Evolutionary conservation across 805 yeast genomes (phyloP).

Genomic region (Cyberlindnera subsufficiens): DNA sequence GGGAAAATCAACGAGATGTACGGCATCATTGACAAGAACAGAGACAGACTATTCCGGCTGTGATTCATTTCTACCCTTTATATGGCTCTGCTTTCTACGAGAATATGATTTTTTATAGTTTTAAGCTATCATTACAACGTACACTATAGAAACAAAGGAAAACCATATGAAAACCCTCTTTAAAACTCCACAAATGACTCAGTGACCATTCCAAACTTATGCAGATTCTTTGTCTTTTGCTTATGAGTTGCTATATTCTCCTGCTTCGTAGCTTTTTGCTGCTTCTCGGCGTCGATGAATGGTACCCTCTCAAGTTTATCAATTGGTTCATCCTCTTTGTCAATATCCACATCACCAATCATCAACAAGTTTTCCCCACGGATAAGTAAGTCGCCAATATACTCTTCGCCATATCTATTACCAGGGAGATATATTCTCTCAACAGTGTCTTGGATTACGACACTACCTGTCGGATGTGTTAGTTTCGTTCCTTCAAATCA

Average conservation of each 20-base stretch:
- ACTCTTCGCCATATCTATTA: constrained; percentile 64
- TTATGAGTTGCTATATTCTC: constrained; percentile 36
- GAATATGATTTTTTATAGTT: not conserved
- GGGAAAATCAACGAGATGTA: constrained; percentile 30
- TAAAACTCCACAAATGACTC: constrained; percentile 40
- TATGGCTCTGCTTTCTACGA: too few relatives aligned
- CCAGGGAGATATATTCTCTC: constrained; percentile 73
- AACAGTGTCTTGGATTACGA: constrained; percentile 84
- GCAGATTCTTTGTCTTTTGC: constrained; percentile 40
- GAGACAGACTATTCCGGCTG: constrained; percentile 14
- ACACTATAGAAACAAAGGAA: not conserved
- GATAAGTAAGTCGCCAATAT: constrained; percentile 76
- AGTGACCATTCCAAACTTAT: constrained; percentile 49
- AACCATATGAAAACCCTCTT: not conserved
- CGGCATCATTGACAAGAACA: constrained; percentile 14
- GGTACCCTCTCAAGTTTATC: constrained; percentile 50
- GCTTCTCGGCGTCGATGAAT: constrained; percentile 54
- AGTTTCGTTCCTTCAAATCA: not conserved
- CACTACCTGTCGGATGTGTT: constrained; percentile 45
- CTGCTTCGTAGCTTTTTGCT: constrained; percentile 26
- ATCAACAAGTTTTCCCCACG: constrained; percentile 95
- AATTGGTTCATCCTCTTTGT: constrained; percentile 70
- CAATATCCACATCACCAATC: constrained; percentile 91
- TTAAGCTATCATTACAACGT: too few relatives aligned
- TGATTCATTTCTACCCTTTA: constrained; percentile 1